phyloP scores from a whole-genome alignment of 2,329 filamentous ascomycete species.

The Apiospora saccharicola region DNA sequence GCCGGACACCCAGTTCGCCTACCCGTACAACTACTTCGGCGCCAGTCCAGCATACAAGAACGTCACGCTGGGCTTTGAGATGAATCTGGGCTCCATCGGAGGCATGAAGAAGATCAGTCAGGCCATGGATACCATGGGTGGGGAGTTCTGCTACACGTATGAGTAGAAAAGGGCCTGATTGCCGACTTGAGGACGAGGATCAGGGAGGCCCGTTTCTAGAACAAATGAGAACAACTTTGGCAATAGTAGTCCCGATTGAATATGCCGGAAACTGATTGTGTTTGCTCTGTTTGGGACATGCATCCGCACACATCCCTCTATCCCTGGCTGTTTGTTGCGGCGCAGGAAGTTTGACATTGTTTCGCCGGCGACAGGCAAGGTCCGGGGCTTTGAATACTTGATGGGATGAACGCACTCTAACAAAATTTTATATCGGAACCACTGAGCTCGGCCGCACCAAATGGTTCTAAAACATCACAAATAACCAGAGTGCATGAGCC shows the following conservation, averaged over 20 bases:
- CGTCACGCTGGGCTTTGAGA: conserved; percentile 40
- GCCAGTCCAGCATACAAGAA: conserved; percentile 41
- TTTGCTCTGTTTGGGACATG: neutral
- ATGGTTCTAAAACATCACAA: neutral
- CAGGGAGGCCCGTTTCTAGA: neutral
- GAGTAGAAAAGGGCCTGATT: conserved; percentile 22
- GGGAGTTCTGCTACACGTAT: conserved; percentile 32
- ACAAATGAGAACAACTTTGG: neutral
- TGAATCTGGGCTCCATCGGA: conserved; percentile 30
- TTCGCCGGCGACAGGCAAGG: neutral
- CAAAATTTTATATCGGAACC: neutral
- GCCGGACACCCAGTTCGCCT: conserved; percentile 42
- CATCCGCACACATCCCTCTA: neutral
- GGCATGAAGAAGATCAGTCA: conserved; percentile 29
- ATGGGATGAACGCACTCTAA: neutral
- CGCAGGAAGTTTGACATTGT: conserved; percentile 2
- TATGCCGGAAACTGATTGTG: neutral
- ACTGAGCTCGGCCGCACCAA: neutral
- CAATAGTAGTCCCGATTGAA: neutral
- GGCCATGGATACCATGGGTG: conserved; percentile 30
- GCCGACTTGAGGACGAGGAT: neutral
- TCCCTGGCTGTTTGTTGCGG: neutral
- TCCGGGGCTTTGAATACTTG: neutral
- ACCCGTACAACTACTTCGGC: conserved; percentile 44
- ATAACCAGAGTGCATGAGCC: neutral